Evolutionary conservation across 495 filamentous ascomycete genomes (phyloP), one percentile per base, ranked within the genome.

Genomic region (Podospora didyma): DNA sequence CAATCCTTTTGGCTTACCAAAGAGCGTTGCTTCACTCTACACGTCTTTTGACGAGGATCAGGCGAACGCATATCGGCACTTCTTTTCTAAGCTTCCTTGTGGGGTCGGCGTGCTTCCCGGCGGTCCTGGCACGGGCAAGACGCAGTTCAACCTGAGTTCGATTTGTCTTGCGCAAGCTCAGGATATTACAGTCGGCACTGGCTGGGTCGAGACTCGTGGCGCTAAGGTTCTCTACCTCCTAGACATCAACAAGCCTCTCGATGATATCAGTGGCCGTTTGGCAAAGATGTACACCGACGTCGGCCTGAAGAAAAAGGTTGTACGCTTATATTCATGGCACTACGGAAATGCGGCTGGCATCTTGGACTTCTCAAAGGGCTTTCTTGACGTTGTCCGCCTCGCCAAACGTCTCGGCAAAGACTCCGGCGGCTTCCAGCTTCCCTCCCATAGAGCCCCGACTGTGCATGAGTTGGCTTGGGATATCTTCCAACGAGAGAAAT

Each of bases 61-160:
- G 26, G 26, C 26, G 4, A 31, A 31, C 9, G 53, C 52, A 2
- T 60, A 55, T 37, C 39, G 49, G 2, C 35, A 59, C 1, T 53
- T 56, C 1, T 54, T 67, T 20, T 19, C 22, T 11, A 49, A 52
- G 2, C 42, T 67, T 20, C 50, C 52, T 11, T 60, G 54, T 20
- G 62, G 59, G 7, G 42, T 64, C 14, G 53, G 44, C 12, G 53
- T 67, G 7, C 51, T 67, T 10, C 60, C 59, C 11, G 65, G 65
- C 0, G 57, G 65, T 26, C 65, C 65, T n/a, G 65, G 65, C 5
- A 59, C 62, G 0, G 65, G 65, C 9, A 67, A 67, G 16, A 64
- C 65, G 0, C 56, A 64, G 14, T 67, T 59, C 54, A 64, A 60
- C 20, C 46, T 67, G 24, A 48, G 56, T 14, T 50, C 54, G 0